Conservation (phyloP, 2,329 filamentous ascomycete species). For the Ampelomyces quisqualis region DNA sequence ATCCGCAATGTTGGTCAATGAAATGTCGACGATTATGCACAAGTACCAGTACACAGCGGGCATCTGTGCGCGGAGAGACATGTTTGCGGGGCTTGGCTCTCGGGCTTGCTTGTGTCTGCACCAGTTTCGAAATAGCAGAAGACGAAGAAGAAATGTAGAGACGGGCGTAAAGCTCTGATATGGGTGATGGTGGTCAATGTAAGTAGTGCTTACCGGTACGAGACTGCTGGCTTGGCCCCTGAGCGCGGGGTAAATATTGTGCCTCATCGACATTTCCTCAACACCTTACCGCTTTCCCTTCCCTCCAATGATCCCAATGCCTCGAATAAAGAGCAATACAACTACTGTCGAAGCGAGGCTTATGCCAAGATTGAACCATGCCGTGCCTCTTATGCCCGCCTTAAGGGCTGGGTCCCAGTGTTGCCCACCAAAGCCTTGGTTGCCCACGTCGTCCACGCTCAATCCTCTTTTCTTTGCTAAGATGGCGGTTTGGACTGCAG, state of each 20-base stretch:
- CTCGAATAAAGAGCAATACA: conserved; percentile 33
- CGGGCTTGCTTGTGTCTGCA: background rate
- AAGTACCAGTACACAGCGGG: conserved; percentile 8
- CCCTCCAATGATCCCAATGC: conserved; percentile 21
- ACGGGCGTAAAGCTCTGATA: no score
- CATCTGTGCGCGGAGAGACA: conserved; percentile 1
- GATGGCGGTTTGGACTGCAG: conserved; percentile 64
- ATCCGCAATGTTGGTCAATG: no score
- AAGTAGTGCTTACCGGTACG: no score
- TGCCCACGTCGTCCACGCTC: conserved; percentile 30
- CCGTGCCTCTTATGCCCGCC: conserved; percentile 41
- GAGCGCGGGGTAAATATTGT: no score
- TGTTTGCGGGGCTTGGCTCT: background rate
- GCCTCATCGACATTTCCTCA: background rate
- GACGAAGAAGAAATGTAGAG: background rate
- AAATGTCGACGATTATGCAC: conserved; percentile 8
- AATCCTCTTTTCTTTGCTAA: conserved; percentile 29
- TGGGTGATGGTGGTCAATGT: no score
- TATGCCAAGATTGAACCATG: conserved; percentile 47
- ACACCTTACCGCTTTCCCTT: conserved; percentile 5
- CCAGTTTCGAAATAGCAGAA: background rate
- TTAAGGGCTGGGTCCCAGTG: conserved; percentile 38
- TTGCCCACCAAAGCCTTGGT: conserved; percentile 17
- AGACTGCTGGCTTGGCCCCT: no score
- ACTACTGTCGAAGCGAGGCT: conserved; percentile 37